A percentile compares a stretch with the other conserved stretches of the same genome.
Conservation (phyloP, 2,329 filamentous ascomycete genomes). For the Rachicladosporium sp. region DNA sequence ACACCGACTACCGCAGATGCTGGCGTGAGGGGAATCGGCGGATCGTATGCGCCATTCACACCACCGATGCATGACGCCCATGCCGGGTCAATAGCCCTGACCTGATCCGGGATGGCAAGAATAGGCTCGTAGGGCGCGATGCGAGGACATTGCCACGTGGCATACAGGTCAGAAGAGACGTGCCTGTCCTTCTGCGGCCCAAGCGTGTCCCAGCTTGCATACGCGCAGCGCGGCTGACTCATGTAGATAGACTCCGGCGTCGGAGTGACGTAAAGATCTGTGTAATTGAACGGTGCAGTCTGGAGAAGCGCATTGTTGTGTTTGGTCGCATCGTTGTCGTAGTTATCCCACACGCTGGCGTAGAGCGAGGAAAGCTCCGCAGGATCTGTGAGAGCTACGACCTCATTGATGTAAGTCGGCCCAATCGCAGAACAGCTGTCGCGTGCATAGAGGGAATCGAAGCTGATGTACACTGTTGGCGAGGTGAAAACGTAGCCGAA, state of each 20-base stretch:
- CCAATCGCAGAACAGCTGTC: conserved; percentile 11
- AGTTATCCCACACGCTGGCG: neutral
- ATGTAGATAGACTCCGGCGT: conserved; percentile 9
- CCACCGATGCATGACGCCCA: conserved; percentile 12
- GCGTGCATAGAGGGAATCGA: conserved; percentile 11
- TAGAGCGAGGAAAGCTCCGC: conserved; percentile 10
- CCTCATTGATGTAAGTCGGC: conserved; percentile 7
- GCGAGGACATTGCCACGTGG: conserved; percentile 5
- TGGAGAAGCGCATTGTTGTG: neutral
- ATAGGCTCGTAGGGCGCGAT: conserved; percentile 11
- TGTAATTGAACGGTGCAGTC: conserved; percentile 6
- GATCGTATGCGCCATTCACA: conserved; percentile 11
- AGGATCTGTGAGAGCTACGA: conserved; percentile 10
- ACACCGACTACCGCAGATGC: neutral
- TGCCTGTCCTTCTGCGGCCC: neutral
- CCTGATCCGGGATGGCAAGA: conserved; percentile 8
- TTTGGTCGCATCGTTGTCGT: too few species aligned
- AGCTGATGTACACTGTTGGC: conserved; percentile 14
- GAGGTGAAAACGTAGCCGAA: conserved; percentile 8
- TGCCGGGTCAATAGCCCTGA: conserved; percentile 8
- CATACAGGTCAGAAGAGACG: too few species aligned
- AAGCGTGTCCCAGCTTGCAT: neutral
- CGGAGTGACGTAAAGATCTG: conserved; percentile 1
- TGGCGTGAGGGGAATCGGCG: conserved; percentile 4
- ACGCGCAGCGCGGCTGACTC: conserved; percentile 10